These are phyloP conservation scores for Fragaria nilgerrensis DNA, from an alignment of 306 rosid species.

Conservation along the genomic window DNA sequence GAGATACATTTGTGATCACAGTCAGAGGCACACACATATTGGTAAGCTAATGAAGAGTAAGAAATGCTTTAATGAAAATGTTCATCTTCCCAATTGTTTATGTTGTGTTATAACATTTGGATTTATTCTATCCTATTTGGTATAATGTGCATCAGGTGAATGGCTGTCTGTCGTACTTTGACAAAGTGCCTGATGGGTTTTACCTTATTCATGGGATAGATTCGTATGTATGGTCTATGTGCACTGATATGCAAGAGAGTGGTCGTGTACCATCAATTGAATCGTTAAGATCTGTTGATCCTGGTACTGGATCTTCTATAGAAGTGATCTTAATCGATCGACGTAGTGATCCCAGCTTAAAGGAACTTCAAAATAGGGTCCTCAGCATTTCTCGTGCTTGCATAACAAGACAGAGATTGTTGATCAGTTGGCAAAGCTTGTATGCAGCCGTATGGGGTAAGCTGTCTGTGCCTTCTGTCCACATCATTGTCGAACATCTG, in stretches of 20 bases:
- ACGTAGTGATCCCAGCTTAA: conserved; percentile 70
- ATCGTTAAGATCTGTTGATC: conserved; percentile 66
- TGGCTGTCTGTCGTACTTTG: conserved; percentile 90
- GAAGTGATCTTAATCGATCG: conserved; percentile 87
- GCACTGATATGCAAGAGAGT: conserved; percentile 83
- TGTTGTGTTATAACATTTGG: neutral
- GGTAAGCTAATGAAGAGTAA: neutral
- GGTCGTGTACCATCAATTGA: conserved; percentile 91
- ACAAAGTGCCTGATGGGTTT: conserved; percentile 91
- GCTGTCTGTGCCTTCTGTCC: conserved; percentile 36
- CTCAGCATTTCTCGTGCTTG: conserved; percentile 60
- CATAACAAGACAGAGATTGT: conserved; percentile 80
- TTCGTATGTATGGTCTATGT: conserved; percentile 86
- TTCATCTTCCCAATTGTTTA: neutral
- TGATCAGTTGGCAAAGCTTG: conserved; percentile 89
- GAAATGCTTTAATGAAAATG: neutral
- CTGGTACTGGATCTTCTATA: conserved; percentile 56
- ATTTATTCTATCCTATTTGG: conserved; percentile 29
- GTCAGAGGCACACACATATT: neutral
- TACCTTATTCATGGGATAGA: conserved; percentile 87
- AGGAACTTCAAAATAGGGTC: conserved; percentile 77
- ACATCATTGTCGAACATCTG: conserved; percentile 24
- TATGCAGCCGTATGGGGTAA: conserved; percentile 90
- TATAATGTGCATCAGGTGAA: conserved; percentile 65
- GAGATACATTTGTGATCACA: neutral